phyloP scores from a whole-genome alignment of 1,139 yeast genomes.

The Chernovozyma sophiae-reginae region DNA sequence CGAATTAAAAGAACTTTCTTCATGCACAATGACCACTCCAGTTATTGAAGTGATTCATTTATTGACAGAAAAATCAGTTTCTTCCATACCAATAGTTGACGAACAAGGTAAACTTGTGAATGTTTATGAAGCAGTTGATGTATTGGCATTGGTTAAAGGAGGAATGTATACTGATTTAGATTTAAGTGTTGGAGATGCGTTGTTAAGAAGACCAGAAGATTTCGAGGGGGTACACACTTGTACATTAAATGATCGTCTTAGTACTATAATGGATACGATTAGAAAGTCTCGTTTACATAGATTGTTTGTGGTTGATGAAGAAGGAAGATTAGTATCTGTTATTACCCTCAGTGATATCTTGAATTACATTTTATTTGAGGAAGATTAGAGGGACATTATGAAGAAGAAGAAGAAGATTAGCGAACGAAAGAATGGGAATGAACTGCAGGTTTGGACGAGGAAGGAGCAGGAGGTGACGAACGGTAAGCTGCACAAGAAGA shows the following conservation, averaged over 20 bases:
- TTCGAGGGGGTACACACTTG: slow-evolving; percentile 98
- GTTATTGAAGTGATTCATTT: slow-evolving; percentile 90
- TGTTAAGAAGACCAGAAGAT: slow-evolving; percentile 91
- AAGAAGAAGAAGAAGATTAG: too few relatives aligned
- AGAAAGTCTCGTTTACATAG: slow-evolving; percentile 89
- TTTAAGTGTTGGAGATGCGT: slow-evolving; percentile 92
- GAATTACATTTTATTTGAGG: slow-evolving; percentile 73
- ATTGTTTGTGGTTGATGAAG: slow-evolving; percentile 84
- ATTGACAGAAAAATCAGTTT: slow-evolving; percentile 72
- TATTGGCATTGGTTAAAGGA: slow-evolving; percentile 86
- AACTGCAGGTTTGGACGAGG: too few relatives aligned
- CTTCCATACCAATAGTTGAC: slow-evolving; percentile 92
- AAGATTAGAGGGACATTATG: slow-evolving; percentile 28
- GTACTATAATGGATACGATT: slow-evolving; percentile 91
- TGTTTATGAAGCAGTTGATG: slow-evolving; percentile 96
- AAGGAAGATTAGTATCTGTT: slow-evolving; percentile 74
- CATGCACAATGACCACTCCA: slow-evolving; percentile 88
- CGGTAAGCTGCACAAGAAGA: too few relatives aligned
- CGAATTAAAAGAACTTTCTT: slow-evolving; percentile 55
- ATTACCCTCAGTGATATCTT: slow-evolving; percentile 90
- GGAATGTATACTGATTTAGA: slow-evolving; percentile 91
- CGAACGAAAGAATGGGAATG: too few relatives aligned
- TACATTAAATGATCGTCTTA: slow-evolving; percentile 79
- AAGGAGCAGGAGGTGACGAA: too few relatives aligned
- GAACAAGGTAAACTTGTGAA: slow-evolving; percentile 71